Evolutionary conservation across 1,284 basidiomycete genomes (phyloP), one percentile per base, ranked within the genome.

Genomic region (Phellinidium pouzarii): DNA sequence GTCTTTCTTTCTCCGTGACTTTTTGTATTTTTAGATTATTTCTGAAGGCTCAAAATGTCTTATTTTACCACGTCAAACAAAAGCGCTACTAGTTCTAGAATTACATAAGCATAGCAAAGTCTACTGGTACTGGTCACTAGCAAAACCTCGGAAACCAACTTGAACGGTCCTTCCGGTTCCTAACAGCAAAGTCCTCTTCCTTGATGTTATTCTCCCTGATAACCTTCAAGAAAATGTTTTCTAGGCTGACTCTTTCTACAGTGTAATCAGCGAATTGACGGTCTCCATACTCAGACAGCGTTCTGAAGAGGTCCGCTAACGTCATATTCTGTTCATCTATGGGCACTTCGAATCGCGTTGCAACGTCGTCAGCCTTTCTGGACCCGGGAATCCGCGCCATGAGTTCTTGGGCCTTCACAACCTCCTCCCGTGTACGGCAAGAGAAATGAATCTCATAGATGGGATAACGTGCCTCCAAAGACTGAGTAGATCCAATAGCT

Each of bases 391-490:
- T 80, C 3, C 67, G 72, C 1, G 76, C 64, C 77, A 91, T 86
- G 41, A 87, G 70, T 4, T 71, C 64, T 29, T 82, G 78, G 1
- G 82, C 79, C 40, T 70, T 70, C 2, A 64, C 59, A 6, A 82
- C 67, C 40, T 85, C 82, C 52, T 80, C 77, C 4, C 80, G 76
- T 0, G 77, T 79, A 0, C 76, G 79, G 60, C 81, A 82, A 0
- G 79, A 76, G 62, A 91, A 80, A 61, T 91, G 88, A 6, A 91
- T 80, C 65, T 91, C 86, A 65, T 91, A 91, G 1, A 77, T 80
- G 1, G 80, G 82, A 58, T 84, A 83, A 6, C 83, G 79, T 17
- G 75, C 70, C 1, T 79, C 80, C 8, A 91, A 76, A 3, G 76
- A 71, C 7, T 78, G 72, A 0, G 79, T 82, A 0, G 87, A 85